A percentile compares a stretch with the other conserved stretches of the same genome.
These are phyloP conservation scores for Cryphonectria nitschkei DNA, from an alignment of 2,329 filamentous ascomycete genomes.

Conservation along the genomic window DNA sequence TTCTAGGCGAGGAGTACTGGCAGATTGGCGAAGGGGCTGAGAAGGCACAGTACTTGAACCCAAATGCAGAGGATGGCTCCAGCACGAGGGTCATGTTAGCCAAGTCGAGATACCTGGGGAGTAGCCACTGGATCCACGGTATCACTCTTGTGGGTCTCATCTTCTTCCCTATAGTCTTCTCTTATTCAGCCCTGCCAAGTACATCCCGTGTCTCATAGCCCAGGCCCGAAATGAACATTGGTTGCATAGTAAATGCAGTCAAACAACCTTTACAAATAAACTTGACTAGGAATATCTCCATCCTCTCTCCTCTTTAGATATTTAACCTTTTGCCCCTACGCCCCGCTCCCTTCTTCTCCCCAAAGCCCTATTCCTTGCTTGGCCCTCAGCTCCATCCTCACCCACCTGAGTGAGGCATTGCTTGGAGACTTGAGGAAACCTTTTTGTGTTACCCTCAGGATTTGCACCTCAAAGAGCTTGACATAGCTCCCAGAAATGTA, in stretches of 20 bases:
- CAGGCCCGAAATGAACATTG: not conserved
- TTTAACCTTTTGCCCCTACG: too few species aligned
- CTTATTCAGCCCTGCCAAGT: not conserved
- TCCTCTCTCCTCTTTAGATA: too few species aligned
- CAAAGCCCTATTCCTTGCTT: not conserved
- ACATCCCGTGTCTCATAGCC: not conserved
- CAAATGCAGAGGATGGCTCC: conserved; percentile 22
- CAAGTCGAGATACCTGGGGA: conserved; percentile 60
- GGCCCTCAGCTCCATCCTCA: not conserved
- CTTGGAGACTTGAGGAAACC: too few species aligned
- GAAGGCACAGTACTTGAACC: not conserved
- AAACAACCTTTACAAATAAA: not conserved
- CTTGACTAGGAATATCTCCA: not conserved
- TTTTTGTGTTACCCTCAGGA: not conserved
- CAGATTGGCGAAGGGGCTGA: not conserved
- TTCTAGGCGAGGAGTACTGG: conserved; percentile 33
- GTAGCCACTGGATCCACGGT: conserved; percentile 60
- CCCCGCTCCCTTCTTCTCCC: not conserved
- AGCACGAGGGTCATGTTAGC: conserved; percentile 49
- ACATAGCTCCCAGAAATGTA: not conserved
- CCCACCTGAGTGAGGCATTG: not conserved
- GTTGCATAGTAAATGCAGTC: not conserved
- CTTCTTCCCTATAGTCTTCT: not conserved
- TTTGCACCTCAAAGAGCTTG: not conserved
- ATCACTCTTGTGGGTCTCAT: conserved; percentile 46